Evolutionary conservation across 495 filamentous ascomycete species (phyloP).

Genomic region (Aspergillus panamensis): DNA sequence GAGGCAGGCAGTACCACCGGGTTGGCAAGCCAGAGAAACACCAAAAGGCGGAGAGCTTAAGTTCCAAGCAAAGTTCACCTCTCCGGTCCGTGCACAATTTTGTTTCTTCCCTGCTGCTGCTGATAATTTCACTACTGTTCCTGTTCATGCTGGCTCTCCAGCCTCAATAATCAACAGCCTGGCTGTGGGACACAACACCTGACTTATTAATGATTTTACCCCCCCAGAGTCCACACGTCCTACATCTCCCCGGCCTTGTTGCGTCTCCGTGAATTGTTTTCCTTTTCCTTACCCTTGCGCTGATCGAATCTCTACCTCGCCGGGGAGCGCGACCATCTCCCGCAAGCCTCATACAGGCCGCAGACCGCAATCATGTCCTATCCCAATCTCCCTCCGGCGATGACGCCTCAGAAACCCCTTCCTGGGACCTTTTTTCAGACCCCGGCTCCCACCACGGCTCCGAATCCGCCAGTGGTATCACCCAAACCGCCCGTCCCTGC

Average conservation of each 20-base stretch:
- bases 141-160: slow-evolving; percentile 9
- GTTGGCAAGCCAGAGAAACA: slow-evolving; percentile 8
- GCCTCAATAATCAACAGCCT: slow-evolving; percentile 12
- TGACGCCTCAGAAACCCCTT: slow-evolving; percentile 61
- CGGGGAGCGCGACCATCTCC: slow-evolving; percentile 32
- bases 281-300: slow-evolving; percentile 22
- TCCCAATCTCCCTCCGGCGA: slow-evolving; percentile 44
- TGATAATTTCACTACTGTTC: slow-evolving; percentile 7
- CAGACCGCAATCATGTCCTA: slow-evolving; percentile 52
- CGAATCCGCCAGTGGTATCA: slow-evolving; percentile 27
- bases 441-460: slow-evolving; percentile 47
- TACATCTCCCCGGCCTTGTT: slow-evolving; percentile 10
- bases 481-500: slow-evolving; percentile 28
- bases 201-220: slow-evolving; percentile 16
- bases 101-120: slow-evolving; percentile 28
- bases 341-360: slow-evolving; percentile 19
- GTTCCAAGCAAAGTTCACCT: neutral
- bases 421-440: slow-evolving; percentile 74
- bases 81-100: slow-evolving; percentile 36
- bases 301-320: slow-evolving; percentile 17
- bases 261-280: slow-evolving; percentile 14
- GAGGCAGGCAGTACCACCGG: neutral
- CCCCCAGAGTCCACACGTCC: neutral
- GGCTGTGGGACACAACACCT: slow-evolving; percentile 12
- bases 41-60: slow-evolving; percentile 26